Percentiles rank a stretch among this genome's conserved stretches.
These are phyloP conservation scores for Dendrobium officinale DNA, from an alignment of 106 monocot species.

Conservation along the genomic window DNA sequence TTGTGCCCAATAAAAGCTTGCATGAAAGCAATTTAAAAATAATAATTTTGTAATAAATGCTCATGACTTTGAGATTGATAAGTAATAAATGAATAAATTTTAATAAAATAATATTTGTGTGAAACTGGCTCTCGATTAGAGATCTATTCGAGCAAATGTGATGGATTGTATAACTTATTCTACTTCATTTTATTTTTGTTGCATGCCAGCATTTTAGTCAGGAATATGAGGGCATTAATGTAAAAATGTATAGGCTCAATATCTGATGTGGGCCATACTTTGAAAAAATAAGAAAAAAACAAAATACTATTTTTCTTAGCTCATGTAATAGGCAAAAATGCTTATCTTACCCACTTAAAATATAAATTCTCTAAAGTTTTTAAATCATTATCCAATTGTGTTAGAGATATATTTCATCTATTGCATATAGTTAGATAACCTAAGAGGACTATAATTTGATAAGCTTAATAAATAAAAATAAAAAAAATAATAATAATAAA, in stretches of 20 bases:
- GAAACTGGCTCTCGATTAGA: background rate
- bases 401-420: background rate
- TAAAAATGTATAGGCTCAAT: background rate
- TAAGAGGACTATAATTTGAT: too few relatives aligned
- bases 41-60: too few relatives aligned
- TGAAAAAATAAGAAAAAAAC: background rate
- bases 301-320: background rate
- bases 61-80: too few relatives aligned
- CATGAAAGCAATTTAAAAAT: too few relatives aligned
- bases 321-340: background rate
- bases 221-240: background rate
- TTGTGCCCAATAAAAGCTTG: too few relatives aligned
- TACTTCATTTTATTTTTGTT: background rate
- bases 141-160: background rate
- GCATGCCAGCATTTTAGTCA: background rate
- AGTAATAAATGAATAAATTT: too few relatives aligned
- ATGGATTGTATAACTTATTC: background rate
- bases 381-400: background rate
- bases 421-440: too few relatives aligned
- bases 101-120: too few relatives aligned
- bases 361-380: background rate
- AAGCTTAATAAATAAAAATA: too few relatives aligned
- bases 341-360: background rate
- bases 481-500: too few relatives aligned
- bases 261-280: background rate